Evolutionary conservation across 441 rosid species (phyloP).

Genomic region (Populus hybrid): DNA sequence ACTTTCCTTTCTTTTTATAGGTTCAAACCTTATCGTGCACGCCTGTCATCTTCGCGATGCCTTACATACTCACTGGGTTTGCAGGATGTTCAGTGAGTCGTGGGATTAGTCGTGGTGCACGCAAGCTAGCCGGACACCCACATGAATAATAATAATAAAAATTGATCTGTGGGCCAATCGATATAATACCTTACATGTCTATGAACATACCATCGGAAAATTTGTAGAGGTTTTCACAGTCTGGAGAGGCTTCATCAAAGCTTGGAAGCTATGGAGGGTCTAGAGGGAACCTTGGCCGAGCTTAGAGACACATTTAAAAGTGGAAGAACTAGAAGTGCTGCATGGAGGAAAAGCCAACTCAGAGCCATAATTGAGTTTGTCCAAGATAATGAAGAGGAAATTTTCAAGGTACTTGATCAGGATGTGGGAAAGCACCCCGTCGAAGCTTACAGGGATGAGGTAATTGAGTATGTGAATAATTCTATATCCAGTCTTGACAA

Average conservation of each 20-base stretch:
- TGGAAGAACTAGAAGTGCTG: constrained; percentile 52
- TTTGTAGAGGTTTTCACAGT: not conserved
- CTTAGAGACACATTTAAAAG: constrained; percentile 50
- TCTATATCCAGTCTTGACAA: not conserved
- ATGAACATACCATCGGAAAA: not conserved
- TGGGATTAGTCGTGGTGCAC: no score
- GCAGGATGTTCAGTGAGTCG: no score
- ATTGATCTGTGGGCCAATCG: no score
- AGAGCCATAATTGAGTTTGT: constrained; percentile 47
- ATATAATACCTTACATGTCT: no score
- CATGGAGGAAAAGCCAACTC: constrained; percentile 79
- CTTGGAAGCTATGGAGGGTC: constrained; percentile 30
- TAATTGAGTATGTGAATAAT: not conserved
- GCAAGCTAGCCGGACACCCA: no score
- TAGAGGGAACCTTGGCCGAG: constrained; percentile 47
- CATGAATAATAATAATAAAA: no score
- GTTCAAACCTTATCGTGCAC: no score
- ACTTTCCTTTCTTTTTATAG: no score
- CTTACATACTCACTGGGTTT: no score
- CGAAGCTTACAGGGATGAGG: constrained; percentile 78
- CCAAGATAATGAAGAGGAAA: constrained; percentile 47
- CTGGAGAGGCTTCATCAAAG: not conserved
- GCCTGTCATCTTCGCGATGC: no score
- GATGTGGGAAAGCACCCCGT: constrained; percentile 80
- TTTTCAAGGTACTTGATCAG: constrained; percentile 49